Evolutionary conservation across 2,329 filamentous ascomycete genomes (phyloP).

Genomic region (Teratosphaeria nubilosa): DNA sequence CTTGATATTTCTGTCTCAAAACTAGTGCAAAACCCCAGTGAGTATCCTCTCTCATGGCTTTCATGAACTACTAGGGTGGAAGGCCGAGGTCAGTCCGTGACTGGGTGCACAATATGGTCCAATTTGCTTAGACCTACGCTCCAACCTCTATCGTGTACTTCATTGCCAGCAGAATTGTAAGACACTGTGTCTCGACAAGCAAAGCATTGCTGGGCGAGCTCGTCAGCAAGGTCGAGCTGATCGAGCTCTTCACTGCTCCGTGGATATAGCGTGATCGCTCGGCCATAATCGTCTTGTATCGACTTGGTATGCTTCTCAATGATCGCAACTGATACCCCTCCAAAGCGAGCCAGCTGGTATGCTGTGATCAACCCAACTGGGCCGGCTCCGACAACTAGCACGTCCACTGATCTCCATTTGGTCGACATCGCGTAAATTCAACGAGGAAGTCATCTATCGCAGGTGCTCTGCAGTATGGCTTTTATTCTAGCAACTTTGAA

Average conservation of each 20-base stretch:
- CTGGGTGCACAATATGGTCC: neutral
- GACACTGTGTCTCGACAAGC: conserved; percentile 41
- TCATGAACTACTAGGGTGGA: neutral
- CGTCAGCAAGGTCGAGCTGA: conserved; percentile 41
- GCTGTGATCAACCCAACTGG: conserved; percentile 5
- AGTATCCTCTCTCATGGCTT: conserved; percentile 24
- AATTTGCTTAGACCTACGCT: conserved; percentile 9
- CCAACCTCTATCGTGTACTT: conserved; percentile 13
- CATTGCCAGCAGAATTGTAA: conserved; percentile 35
- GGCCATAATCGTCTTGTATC: conserved; percentile 42
- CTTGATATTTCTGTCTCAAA: conserved; percentile 46
- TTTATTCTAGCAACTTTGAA: neutral
- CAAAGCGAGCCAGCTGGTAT: conserved; percentile 5
- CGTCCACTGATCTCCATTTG: conserved; percentile 1
- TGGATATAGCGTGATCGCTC: conserved; percentile 46
- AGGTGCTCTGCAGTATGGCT: neutral
- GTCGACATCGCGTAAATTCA: neutral
- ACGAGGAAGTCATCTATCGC: too few species aligned
- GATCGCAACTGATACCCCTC: conserved; percentile 33
- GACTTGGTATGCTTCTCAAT: conserved; percentile 42
- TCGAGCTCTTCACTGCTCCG: conserved; percentile 44
- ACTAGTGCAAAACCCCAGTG: conserved; percentile 45
- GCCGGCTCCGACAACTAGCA: conserved; percentile 5
- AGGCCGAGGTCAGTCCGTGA: neutral
- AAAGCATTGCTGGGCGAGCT: conserved; percentile 44